Percentiles rank a stretch among this genome's conserved stretches.
These are phyloP conservation scores for Tremella mesenterica DNA, from an alignment of 768 basidiomycete genomes.

Conservation along the genomic window DNA sequence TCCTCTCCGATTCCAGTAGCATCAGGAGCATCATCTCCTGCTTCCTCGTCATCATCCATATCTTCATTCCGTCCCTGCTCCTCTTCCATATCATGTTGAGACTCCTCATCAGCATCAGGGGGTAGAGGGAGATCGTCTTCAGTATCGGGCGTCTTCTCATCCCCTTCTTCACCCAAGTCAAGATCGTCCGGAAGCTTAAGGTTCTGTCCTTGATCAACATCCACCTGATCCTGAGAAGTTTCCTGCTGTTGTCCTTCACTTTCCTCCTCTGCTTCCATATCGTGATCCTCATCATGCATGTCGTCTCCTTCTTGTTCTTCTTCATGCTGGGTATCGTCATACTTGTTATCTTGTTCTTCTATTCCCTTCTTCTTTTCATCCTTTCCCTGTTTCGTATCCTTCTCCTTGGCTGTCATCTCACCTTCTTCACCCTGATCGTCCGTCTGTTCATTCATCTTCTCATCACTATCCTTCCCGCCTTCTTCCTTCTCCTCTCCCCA, in stretches of 20 bases:
- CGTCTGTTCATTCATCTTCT: constrained; percentile 52
- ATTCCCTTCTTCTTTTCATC: constrained; percentile 39
- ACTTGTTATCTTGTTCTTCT: constrained; percentile 21
- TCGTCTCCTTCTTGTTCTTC: constrained; percentile 21
- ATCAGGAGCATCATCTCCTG: constrained; percentile 28
- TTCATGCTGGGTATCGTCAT: constrained; percentile 10
- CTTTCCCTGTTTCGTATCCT: constrained; percentile 47
- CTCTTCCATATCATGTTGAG: constrained; percentile 43
- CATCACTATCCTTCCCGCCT: constrained; percentile 50
- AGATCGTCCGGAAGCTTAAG: constrained; percentile 73
- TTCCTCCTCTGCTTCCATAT: constrained; percentile 26
- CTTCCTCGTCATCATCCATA: constrained; percentile 21
- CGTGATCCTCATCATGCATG: constrained; percentile 45
- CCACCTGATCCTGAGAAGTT: constrained; percentile 52
- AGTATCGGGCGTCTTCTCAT: constrained; percentile 23
- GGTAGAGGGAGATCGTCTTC: constrained; percentile 38
- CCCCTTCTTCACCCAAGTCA: constrained; percentile 32
- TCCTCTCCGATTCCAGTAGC: constrained; percentile 37
- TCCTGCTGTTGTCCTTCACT: constrained; percentile 45
- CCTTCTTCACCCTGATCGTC: constrained; percentile 51
- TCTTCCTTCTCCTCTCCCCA: constrained; percentile 72
- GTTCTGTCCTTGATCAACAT: constrained; percentile 67
- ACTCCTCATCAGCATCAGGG: constrained; percentile 40
- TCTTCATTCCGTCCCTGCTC: constrained; percentile 19
- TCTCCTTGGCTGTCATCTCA: constrained; percentile 76